Conservation (phyloP, 2,329 filamentous ascomycete genomes). For the Cercospora citrullina region DNA sequence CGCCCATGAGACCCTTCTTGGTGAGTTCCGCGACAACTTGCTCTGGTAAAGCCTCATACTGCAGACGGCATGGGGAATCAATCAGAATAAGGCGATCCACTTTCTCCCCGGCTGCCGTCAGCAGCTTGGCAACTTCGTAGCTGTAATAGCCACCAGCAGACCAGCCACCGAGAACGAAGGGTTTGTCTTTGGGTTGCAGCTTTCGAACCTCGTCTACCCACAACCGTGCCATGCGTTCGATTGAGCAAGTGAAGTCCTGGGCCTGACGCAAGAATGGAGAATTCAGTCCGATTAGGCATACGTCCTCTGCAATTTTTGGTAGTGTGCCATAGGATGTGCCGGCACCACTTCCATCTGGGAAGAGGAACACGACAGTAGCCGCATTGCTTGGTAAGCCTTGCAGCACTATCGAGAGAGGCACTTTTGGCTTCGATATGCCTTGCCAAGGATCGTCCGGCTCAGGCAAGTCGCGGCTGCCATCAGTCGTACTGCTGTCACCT, state of each 20-base stretch:
- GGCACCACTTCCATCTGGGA: conserved; percentile 53
- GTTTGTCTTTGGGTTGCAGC: conserved; percentile 50
- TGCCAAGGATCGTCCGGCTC: conserved; percentile 35
- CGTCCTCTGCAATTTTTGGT: conserved; percentile 45
- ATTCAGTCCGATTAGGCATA: conserved; percentile 50
- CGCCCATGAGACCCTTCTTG: conserved; percentile 33
- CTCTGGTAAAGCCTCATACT: conserved; percentile 32
- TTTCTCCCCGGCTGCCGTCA: conserved; percentile 29
- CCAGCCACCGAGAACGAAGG: conserved; percentile 71
- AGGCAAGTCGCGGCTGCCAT: not conserved
- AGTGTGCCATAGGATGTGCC: conserved; percentile 45
- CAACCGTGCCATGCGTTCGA: conserved; percentile 33
- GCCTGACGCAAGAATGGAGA: conserved; percentile 36
- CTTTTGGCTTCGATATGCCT: conserved; percentile 36
- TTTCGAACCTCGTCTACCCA: conserved; percentile 40
- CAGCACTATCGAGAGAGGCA: conserved; percentile 32
- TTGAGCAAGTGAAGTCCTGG: conserved; percentile 33
- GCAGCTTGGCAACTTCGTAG: conserved; percentile 42
- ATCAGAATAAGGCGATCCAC: conserved; percentile 35
- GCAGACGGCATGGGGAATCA: conserved; percentile 34
- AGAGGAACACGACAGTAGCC: conserved; percentile 31
- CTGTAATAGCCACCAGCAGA: conserved; percentile 74
- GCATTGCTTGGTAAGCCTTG: conserved; percentile 29
- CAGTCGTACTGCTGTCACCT: not conserved
- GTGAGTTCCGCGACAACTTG: conserved; percentile 33